These are phyloP conservation scores for Phytophthora ramorum DNA, from an alignment of 352 stramenopile genomes.

Conservation along the genomic window DNA sequence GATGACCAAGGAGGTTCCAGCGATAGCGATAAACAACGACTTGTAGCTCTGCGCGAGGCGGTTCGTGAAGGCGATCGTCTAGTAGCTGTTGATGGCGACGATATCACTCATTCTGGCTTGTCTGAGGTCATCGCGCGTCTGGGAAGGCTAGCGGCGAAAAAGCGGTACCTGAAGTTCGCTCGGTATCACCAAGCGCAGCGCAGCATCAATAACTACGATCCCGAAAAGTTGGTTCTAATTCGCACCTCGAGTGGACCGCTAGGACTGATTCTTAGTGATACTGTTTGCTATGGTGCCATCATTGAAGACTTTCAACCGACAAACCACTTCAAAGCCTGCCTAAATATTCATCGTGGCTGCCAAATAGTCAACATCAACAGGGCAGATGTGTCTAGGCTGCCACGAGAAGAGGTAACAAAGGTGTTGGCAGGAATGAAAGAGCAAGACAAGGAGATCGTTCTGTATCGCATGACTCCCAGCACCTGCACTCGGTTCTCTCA, in stretches of 20 bases:
- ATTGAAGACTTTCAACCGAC: constrained; percentile 55
- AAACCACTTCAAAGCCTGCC: constrained; percentile 43
- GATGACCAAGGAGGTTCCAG: constrained; percentile 35
- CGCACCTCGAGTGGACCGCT: constrained; percentile 52
- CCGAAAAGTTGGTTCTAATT: constrained; percentile 61
- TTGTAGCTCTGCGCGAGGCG: constrained; percentile 39
- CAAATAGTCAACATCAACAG: constrained; percentile 66
- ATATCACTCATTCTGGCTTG: constrained; percentile 52
- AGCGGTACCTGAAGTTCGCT: constrained; percentile 54
- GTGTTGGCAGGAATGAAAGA: constrained; percentile 46
- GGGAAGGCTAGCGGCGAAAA: constrained; percentile 46
- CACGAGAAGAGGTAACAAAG: constrained; percentile 47
- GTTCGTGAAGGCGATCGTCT: constrained; percentile 59
- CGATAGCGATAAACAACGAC: constrained; percentile 41
- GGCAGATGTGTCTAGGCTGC: constrained; percentile 45
- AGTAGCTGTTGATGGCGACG: constrained; percentile 53
- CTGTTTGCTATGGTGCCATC: constrained; percentile 48
- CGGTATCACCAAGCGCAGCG: constrained; percentile 46
- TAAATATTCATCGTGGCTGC: constrained; percentile 55
- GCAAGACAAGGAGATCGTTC: constrained; percentile 60
- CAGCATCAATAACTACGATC: constrained; percentile 44
- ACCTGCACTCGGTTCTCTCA: constrained; percentile 39
- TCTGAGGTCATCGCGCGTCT: constrained; percentile 55
- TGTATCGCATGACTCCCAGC: constrained; percentile 46
- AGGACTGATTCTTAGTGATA: constrained; percentile 54